Evolutionary conservation across 192 early-diverging fungal species (phyloP), one percentile per base, ranked within the genome.

Genomic region (Gorgonomyces haynaldii): DNA sequence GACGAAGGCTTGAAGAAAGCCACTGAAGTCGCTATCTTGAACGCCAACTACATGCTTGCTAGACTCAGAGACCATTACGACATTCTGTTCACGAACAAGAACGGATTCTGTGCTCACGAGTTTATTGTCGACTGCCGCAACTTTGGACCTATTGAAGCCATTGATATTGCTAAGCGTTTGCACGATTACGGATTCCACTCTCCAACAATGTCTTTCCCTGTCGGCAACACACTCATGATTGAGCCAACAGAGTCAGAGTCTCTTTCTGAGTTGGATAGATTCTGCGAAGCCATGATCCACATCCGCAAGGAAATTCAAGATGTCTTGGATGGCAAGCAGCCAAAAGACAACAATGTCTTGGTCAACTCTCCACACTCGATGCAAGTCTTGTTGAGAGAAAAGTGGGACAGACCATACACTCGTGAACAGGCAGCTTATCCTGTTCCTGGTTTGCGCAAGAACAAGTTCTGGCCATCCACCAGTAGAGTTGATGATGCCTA

Each of bases 171-270:
- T 65, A 98, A 98, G 79, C 86, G 96, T 30, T 79, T 98, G 28
- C 75, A 67, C 37, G 96, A 98, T 68, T 98, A 96, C 60, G 89
- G 92, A 17, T 98, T 98, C 78, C 96, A 98, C 69, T 81, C 79
- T 26, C 96, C 96, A 26, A 98, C 96, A 60, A 98, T 98, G 96
- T 95, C 91, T 15, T 98, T 91, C 84, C 96, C 96, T 17, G 93
- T 96, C 19, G 72, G 88, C 51, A 94, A 96, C 79, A 98, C 96
- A 9, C 81, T 98, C 37, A 98, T 98, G 96, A 83, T 98, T 55
- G 96, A 98, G 72, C 96, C 96, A 13, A 98, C 96, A 38, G 96
- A 98, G 62, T 93, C 89, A 46, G 96, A 98, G 66, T 72, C 78
- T 54, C 81, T 83, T 59, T 78, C 66, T 52, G 96, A 98, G 67